A percentile compares a stretch with the other conserved stretches of the same genome.
These are phyloP conservation scores for Aquilaria sinensis DNA, from an alignment of 345 rosid genomes.

Conservation along the genomic window DNA sequence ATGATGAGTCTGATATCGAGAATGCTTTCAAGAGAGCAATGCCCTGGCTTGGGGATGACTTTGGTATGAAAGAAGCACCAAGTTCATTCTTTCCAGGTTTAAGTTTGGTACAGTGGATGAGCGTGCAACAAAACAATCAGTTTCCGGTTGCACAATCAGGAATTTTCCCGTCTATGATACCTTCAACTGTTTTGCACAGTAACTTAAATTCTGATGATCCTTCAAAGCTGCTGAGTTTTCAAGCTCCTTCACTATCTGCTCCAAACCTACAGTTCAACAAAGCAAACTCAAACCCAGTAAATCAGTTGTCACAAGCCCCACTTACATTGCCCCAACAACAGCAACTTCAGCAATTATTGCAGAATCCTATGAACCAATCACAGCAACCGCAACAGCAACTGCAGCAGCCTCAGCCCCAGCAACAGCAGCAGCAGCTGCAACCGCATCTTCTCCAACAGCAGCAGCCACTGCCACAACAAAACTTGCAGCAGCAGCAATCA, in stretches of 20 bases:
- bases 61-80: slow-evolving; percentile 61
- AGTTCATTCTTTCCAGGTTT: slow-evolving; percentile 51
- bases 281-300: slow-evolving; percentile 17
- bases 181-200: slow-evolving; percentile 5
- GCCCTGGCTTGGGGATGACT: slow-evolving; percentile 88
- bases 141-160: slow-evolving; percentile 40
- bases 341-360: slow-evolving; percentile 30
- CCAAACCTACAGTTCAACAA: slow-evolving; percentile 25
- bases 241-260: slow-evolving; percentile 15
- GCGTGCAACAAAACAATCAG: slow-evolving; percentile 68
- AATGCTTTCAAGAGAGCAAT: slow-evolving; percentile 71
- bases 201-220: slow-evolving; percentile 21
- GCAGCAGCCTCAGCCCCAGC: slow-evolving; percentile 16
- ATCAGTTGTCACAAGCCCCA: slow-evolving; percentile 31
- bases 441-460: slow-evolving; percentile 15
- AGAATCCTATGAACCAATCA: slow-evolving; percentile 25
- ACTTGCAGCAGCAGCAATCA: slow-evolving; percentile 16
- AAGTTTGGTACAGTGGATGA: slow-evolving; percentile 92
- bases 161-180: slow-evolving; percentile 25
- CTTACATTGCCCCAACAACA: slow-evolving; percentile 31
- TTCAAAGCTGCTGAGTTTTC: slow-evolving; percentile 25
- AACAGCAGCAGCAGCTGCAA: slow-evolving; percentile 11
- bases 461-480: slow-evolving; percentile 13
- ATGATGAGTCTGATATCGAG: slow-evolving; percentile 74
- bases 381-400: slow-evolving; percentile 22